A percentile compares a stretch with the other conserved stretches of the same genome.
These are phyloP conservation scores for Monosporascus cannonballus DNA, from an alignment of 2,329 filamentous ascomycete genomes.

Conservation along the genomic window DNA sequence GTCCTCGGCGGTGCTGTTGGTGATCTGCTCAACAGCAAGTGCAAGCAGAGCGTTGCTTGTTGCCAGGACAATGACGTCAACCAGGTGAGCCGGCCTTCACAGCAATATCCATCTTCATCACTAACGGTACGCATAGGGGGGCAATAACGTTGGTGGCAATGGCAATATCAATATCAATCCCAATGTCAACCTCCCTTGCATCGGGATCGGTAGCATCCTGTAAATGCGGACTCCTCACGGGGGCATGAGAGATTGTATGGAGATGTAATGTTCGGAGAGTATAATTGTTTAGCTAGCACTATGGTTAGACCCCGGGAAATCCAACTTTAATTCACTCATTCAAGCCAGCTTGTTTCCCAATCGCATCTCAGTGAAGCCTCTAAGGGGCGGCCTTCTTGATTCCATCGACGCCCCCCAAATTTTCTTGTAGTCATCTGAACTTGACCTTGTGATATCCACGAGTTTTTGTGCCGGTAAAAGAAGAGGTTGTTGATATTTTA, in stretches of 20 bases:
- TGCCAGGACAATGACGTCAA: slow-evolving; percentile 23
- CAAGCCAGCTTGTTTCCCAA: background rate
- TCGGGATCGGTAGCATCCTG: slow-evolving; percentile 22
- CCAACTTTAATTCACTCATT: slow-evolving; percentile 28
- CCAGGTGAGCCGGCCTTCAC: slow-evolving; percentile 15
- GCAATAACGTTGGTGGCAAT: too few relatives aligned
- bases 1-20: slow-evolving; percentile 14
- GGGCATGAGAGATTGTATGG: slow-evolving; percentile 17
- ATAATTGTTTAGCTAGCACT: slow-evolving; percentile 12
- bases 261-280: slow-evolving; percentile 21
- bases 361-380: too few relatives aligned
- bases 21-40: slow-evolving; percentile 23
- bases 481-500: too few relatives aligned
- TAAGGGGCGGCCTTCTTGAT: too few relatives aligned
- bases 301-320: slow-evolving; percentile 15
- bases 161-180: slow-evolving; percentile 15
- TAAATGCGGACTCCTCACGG: slow-evolving; percentile 20
- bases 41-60: slow-evolving; percentile 26
- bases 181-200: slow-evolving; percentile 19
- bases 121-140: slow-evolving; percentile 10
- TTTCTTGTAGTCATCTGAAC: too few relatives aligned
- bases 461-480: too few relatives aligned
- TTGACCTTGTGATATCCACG: too few relatives aligned
- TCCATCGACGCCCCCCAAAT: too few relatives aligned
- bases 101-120: background rate